Conservation (phyloP, 805 yeast species). For the Wickerhamomyces bisporus region DNA sequence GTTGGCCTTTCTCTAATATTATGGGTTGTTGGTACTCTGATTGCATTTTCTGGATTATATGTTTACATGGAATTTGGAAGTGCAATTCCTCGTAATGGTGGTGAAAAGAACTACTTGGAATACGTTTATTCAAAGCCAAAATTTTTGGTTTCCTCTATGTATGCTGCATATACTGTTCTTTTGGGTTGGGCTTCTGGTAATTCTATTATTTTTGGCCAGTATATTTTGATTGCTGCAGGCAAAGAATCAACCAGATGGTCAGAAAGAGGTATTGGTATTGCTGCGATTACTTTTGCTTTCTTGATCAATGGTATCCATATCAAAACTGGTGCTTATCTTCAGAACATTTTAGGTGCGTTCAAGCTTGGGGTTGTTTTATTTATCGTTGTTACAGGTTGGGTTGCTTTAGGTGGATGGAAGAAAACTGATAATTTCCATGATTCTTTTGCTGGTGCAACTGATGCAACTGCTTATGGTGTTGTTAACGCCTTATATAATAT, state of each 20-base stretch:
- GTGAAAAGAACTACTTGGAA: conserved; percentile 79
- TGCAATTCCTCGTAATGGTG: conserved; percentile 77
- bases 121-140: conserved; percentile 63
- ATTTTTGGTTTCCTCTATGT: conserved; percentile 59
- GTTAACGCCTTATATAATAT: conserved; percentile 76
- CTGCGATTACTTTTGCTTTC: conserved; percentile 66
- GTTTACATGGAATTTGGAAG: conserved; percentile 81
- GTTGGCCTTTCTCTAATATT: conserved; percentile 67
- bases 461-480: conserved; percentile 60
- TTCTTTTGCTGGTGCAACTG: conserved; percentile 48
- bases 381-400: conserved; percentile 78
- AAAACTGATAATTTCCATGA: conserved; percentile 56
- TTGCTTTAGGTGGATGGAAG: conserved; percentile 68
- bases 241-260: conserved; percentile 67
- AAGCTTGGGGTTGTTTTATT: conserved; percentile 67
- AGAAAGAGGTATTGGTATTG: conserved; percentile 72
- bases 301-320: conserved; percentile 56
- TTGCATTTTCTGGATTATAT: conserved; percentile 57
- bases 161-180: conserved; percentile 66
- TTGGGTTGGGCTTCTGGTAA: conserved; percentile 87
- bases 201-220: conserved; percentile 75
- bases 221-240: conserved; percentile 69
- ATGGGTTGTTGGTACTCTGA: conserved; percentile 72
- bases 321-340: conserved; percentile 61
- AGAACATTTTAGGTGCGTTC: conserved; percentile 62